Conservation (phyloP, 805 yeast species). For the Metschnikowia arizonensis region DNA sequence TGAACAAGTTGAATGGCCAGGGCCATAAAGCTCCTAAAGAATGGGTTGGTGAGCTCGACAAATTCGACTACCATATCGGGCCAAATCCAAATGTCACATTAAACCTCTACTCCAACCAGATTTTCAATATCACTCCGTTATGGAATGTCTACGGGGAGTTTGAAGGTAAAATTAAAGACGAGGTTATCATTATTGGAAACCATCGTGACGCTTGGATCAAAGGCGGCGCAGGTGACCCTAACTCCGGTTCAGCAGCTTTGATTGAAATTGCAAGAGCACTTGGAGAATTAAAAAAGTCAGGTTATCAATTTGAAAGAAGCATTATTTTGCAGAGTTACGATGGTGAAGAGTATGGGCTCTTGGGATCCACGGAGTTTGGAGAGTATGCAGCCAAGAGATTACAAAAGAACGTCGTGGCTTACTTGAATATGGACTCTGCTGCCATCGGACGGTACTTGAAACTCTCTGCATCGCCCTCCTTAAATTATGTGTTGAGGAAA, state of each 20-base stretch:
- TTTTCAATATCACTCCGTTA: slow-evolving; percentile 56
- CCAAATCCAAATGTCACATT: slow-evolving; percentile 41
- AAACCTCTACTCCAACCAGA: slow-evolving; percentile 58
- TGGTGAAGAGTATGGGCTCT: slow-evolving; percentile 67
- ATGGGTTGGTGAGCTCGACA: slow-evolving; percentile 35
- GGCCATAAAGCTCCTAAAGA: slow-evolving; percentile 47
- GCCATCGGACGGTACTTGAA: slow-evolving; percentile 48
- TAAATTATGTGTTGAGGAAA: slow-evolving; percentile 42
- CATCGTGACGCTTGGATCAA: slow-evolving; percentile 81
- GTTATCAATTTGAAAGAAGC: slow-evolving; percentile 73
- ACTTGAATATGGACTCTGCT: slow-evolving; percentile 65
- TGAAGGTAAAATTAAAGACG: slow-evolving; percentile 49
- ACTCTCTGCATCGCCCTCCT: slow-evolving; percentile 54
- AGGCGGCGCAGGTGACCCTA: slow-evolving; percentile 79
- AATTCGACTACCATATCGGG: slow-evolving; percentile 51
- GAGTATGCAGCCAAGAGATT: slow-evolving; percentile 51
- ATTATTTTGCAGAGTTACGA: slow-evolving; percentile 76
- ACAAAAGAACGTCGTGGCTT: slow-evolving; percentile 54
- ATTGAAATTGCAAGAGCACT: slow-evolving; percentile 62
- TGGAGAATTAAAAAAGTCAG: slow-evolving; percentile 46
- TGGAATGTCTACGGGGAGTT: slow-evolving; percentile 60
- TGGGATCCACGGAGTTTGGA: slow-evolving; percentile 78
- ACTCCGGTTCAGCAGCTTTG: slow-evolving; percentile 64
- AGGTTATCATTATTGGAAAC: slow-evolving; percentile 64
- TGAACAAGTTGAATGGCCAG: slow-evolving; percentile 52